These are phyloP conservation scores for Trichoderma koningiopsis DNA, from an alignment of 2,329 filamentous ascomycete species.

Conservation along the genomic window DNA sequence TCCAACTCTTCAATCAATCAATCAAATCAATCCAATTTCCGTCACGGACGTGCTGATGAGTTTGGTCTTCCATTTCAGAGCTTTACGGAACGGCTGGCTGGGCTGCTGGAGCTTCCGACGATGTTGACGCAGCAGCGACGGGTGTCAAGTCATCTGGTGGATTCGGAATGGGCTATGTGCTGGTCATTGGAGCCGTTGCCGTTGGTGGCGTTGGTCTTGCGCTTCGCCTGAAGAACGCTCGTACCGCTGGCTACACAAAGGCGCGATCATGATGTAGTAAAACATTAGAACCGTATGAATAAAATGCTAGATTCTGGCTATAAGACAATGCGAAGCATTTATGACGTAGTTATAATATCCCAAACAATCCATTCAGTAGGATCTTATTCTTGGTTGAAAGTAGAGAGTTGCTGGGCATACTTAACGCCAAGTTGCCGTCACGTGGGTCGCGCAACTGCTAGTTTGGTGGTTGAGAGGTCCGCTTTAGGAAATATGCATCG, in stretches of 20 bases:
- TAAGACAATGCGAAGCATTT: background rate
- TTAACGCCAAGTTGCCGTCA: background rate
- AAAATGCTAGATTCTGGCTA: background rate
- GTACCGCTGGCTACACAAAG: slow-evolving; percentile 46
- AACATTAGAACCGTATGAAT: background rate
- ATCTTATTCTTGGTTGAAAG: background rate
- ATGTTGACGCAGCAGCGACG: slow-evolving; percentile 22
- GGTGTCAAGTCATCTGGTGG: slow-evolving; percentile 27
- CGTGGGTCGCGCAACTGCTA: slow-evolving; percentile 12
- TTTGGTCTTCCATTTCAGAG: slow-evolving; percentile 35
- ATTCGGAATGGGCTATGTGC: slow-evolving; percentile 52
- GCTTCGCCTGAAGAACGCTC: slow-evolving; percentile 45
- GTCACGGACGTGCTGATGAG: slow-evolving; percentile 42
- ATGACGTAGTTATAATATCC: no score
- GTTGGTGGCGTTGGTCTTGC: slow-evolving; percentile 47
- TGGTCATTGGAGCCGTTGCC: slow-evolving; percentile 53
- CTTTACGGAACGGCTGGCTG: slow-evolving; percentile 33
- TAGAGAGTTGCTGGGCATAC: background rate
- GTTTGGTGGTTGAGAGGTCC: background rate
- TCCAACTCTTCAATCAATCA: slow-evolving; percentile 20
- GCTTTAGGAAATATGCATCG: slow-evolving; percentile 11
- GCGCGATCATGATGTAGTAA: slow-evolving; percentile 41
- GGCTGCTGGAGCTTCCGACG: slow-evolving; percentile 21
- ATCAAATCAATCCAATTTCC: slow-evolving; percentile 26
- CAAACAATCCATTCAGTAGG: background rate